These are phyloP conservation scores for Erigeron philadelphicus DNA, from an alignment of 140 eudicot genomes.

Conservation along the genomic window DNA sequence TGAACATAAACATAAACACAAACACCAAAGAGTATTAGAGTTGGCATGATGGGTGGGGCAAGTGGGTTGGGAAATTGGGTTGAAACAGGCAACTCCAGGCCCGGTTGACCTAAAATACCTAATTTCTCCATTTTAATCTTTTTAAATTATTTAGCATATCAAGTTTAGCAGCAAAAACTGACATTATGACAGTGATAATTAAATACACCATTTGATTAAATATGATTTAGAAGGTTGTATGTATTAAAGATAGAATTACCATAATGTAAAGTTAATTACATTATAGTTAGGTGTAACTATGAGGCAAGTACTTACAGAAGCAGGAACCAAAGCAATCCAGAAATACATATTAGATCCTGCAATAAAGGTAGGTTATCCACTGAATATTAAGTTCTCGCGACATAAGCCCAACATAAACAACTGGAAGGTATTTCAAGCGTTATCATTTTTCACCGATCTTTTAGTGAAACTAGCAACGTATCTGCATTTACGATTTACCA, in stretches of 20 bases:
- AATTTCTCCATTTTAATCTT: not conserved
- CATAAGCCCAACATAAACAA: not conserved
- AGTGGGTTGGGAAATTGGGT: not conserved
- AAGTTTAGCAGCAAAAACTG: not conserved
- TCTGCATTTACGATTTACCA: slow-evolving; percentile 37
- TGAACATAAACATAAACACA: slow-evolving; percentile 29
- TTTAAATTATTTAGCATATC: not conserved
- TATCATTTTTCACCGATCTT: not conserved
- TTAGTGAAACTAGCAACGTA: not conserved
- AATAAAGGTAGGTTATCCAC: slow-evolving; percentile 6
- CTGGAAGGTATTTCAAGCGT: not conserved
- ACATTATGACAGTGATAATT: not conserved
- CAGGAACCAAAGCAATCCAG: slow-evolving; percentile 92
- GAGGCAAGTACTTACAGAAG: slow-evolving; percentile 52
- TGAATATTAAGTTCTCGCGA: not conserved
- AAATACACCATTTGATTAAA: not conserved
- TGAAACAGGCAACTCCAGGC: not conserved
- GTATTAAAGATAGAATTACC: not conserved
- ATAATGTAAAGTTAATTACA: not conserved
- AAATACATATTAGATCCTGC: slow-evolving; percentile 97
- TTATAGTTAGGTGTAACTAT: not conserved
- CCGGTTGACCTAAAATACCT: slow-evolving; percentile 5
- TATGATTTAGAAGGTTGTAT: no score
- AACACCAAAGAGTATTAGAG: not conserved
- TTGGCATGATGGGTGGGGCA: not conserved